A percentile compares a stretch with the other conserved stretches of the same genome.
These are phyloP conservation scores for Tilletia setariae DNA, from an alignment of 1,284 basidiomycete species.

Conservation along the genomic window DNA sequence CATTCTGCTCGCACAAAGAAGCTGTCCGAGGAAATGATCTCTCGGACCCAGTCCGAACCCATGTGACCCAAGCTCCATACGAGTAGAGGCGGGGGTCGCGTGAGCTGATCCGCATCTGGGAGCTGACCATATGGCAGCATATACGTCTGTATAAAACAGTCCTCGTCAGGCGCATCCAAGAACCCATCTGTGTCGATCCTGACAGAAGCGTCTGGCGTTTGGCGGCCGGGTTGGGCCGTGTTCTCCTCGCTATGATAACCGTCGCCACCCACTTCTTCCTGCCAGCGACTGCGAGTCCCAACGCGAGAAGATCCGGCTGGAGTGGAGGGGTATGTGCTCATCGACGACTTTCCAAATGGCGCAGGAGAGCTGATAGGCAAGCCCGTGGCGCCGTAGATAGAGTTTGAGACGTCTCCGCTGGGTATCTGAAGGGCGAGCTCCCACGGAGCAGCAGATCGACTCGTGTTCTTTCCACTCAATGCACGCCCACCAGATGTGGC, in stretches of 20 bases:
- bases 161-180: constrained; percentile 26
- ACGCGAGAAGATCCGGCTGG: not conserved
- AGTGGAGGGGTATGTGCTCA: not conserved
- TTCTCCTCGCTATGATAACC: not conserved
- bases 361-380: not conserved
- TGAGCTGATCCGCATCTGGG: constrained; percentile 29
- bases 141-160: constrained; percentile 30
- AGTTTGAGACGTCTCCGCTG: constrained; percentile 11
- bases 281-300: not conserved
- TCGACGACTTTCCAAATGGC: not conserved
- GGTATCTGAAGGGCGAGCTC: constrained; percentile 10
- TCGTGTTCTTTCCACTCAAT: not conserved
- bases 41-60: constrained; percentile 68
- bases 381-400: not conserved
- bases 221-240: not conserved
- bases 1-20: constrained; percentile 76
- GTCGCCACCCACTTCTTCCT: not conserved
- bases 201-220: not conserved
- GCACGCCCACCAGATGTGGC: too few relatives aligned
- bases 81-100: constrained; percentile 60
- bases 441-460: not conserved
- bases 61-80: constrained; percentile 56
- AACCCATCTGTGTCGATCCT: not conserved
- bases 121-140: constrained; percentile 33
- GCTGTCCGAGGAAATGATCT: constrained; percentile 72